Evolutionary conservation across 345 rosid genomes (phyloP), one percentile per base, ranked within the genome.

Genomic region (Gossypium herbaceum): DNA sequence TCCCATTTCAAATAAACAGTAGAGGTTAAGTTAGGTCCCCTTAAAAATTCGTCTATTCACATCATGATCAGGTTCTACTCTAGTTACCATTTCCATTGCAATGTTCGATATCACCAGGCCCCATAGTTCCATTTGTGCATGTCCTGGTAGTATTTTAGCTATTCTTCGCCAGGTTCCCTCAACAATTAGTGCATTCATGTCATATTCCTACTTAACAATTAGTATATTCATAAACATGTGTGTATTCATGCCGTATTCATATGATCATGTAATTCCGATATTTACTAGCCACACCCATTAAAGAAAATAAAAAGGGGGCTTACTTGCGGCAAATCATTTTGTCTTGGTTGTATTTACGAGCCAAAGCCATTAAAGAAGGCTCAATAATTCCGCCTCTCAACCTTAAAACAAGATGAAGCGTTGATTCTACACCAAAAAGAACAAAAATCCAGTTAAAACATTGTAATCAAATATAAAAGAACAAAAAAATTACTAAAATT

Each of bases 301-400:
- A 11, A 16, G 39, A 20, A 72, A n/a, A 65, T 72, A 9, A 0
- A 17, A 54, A 39, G 43, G 24, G 43, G 17, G 67, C 97, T 83
- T 79, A 93, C 97, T 91, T 89, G 85, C 98, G 88, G 88, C 98
- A 93, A 75, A 93, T 91, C 88, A 83, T 91, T 84, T 92, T 92
- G 75, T 92, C 97, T 72, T 92, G 97, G 80, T 92, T 92, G 79
- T 85, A 91, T 76, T 91, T 92, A 70, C 96, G 91, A 79, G 96
- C 97, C 84, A 92, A 79, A 17, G 90, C 90, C 94, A 92, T 92
- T 86, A 92, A 82, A 16, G 97, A 91, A 20, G 97, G 96, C 87
- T 93, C 97, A 19, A 91, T 93, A 74, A 92, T 92, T 29, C 97
- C 97, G 78, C 97, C 97, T n/a, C 97, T 88, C 34, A 92, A 86